Evolutionary conservation across 75 land plant species (phyloP).

Genomic region (Azolla pinnata): DNA sequence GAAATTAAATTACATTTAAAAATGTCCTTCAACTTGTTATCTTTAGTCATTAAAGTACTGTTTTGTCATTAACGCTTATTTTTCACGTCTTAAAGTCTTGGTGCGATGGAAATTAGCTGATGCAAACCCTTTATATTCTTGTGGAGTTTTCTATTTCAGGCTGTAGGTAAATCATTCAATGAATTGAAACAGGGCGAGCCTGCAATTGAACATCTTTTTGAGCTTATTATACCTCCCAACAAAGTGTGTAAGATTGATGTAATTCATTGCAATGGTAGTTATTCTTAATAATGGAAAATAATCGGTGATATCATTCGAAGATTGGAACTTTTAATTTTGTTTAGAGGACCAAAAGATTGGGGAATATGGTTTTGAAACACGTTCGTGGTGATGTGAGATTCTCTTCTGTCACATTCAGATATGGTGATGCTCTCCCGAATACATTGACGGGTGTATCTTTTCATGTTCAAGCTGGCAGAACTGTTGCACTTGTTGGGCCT

Average conservation of each 20-base stretch:
- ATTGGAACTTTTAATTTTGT: background rate
- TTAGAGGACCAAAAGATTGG: slow-evolving; percentile 53
- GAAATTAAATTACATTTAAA: no score
- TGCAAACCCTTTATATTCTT: no score
- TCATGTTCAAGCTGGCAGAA: slow-evolving; percentile 72
- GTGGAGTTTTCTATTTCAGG: slow-evolving; percentile 30
- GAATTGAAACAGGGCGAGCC: slow-evolving; percentile 95
- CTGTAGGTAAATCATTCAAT: slow-evolving; percentile 85
- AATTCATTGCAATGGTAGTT: no score
- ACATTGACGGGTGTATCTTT: slow-evolving; percentile 52
- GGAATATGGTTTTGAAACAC: slow-evolving; percentile 32
- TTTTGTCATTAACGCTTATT: no score
- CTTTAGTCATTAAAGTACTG: no score
- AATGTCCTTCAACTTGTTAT: no score
- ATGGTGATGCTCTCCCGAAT: slow-evolving; percentile 38
- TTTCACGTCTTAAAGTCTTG: no score
- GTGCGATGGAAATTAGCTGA: no score
- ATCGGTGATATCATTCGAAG: no score
- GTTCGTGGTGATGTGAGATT: slow-evolving; percentile 74
- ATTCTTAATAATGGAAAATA: no score
- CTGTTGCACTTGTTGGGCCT: slow-evolving; percentile 81
- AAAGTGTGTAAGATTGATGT: no score
- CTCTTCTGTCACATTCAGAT: slow-evolving; percentile 51
- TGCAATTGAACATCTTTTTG: slow-evolving; percentile 86
- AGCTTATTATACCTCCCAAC: slow-evolving; percentile 35